phyloP scores from a whole-genome alignment of 2,329 filamentous ascomycete species.

The Cordyceps cicadae region DNA sequence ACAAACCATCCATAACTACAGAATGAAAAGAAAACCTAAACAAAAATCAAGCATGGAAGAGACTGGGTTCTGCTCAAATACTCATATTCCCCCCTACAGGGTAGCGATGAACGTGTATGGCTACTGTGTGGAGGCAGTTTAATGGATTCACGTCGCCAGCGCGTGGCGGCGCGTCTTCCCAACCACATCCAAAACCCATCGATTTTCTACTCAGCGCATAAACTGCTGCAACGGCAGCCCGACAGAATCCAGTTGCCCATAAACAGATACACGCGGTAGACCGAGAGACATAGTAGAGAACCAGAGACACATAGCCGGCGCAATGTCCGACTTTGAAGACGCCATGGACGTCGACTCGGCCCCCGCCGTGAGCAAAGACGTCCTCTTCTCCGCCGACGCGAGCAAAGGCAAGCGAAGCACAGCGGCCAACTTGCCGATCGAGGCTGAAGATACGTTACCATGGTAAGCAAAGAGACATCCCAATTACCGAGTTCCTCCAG shows the following conservation, averaged over 20 bases:
- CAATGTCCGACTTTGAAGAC: slow-evolving; percentile 50
- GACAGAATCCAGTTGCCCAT: neutral
- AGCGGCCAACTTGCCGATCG: slow-evolving; percentile 76
- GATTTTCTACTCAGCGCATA: neutral
- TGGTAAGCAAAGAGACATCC: slow-evolving; percentile 48
- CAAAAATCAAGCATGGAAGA: neutral
- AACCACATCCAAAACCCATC: neutral
- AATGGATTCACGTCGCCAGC: slow-evolving; percentile 2
- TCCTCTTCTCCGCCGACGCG: slow-evolving; percentile 65
- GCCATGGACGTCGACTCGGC: slow-evolving; percentile 51
- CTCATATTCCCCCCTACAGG: neutral
- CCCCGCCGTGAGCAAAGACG: slow-evolving; percentile 37
- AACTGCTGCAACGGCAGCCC: neutral
- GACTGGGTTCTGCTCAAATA: neutral
- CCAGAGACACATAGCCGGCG: neutral
- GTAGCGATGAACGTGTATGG: neutral
- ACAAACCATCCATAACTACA: no score
- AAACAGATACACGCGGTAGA: neutral
- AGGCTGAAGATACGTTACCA: slow-evolving; percentile 87
- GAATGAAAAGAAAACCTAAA: neutral
- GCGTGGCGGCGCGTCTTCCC: slow-evolving; percentile 8
- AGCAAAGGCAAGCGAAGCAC: slow-evolving; percentile 86
- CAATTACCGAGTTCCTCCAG: neutral
- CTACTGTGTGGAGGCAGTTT: slow-evolving; percentile 4
- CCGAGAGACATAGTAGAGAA: neutral